Base-by-base conservation (phyloP, 2,329 filamentous ascomycete species). In the Aphanocladium album region DNA sequence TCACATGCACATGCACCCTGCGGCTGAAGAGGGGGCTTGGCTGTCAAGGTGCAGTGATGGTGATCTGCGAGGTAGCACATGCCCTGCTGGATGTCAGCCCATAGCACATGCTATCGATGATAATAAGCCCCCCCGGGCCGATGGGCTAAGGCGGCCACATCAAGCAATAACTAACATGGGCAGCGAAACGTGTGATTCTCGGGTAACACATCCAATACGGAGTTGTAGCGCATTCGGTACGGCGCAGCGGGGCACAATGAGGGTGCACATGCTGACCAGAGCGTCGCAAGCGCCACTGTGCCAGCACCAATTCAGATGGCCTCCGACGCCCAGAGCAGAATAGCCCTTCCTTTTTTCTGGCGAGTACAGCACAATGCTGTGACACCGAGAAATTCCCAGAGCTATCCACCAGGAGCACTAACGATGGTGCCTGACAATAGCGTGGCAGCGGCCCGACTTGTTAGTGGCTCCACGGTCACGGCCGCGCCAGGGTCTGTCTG, bases 361-460 rank as follows among this genome's bases (percentile, higher is more conserved):
- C 17, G 37, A 35, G 33, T 5, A 12, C n/a, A 47, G n/a, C 23
- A 45, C 16, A 19, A 25, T 27, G 33, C 37, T 27, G 49, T 47
- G 19, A 53, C 19, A 53, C 47, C 25, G 57, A 46, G 19, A 52
- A 53, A 52, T 23, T 47, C 19, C 4, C 30, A 33, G 39, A 27
- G 39, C 16, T 46, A 14, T 53, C 57, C 49, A 53, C 49, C 21
- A 7, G 6, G 5, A 49, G 47, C 49, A 53, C 47, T 47, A 53
- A 19, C 43, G 7, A 49, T 17, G 57, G 57, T 60, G 57, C 57
- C 57, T 60, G 57, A 60, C 41, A 25, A 60, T 47, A 41, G 30
- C 57, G 50, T 60, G 57, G 50, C 57, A 60, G 57, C 57, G 57
- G 57, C 57, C 57, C 57, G 57, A 54, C 57, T 23, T 54, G 41